Conservation (phyloP, 148 eudicot genomes). For the Heliamphora exappendiculata region DNA sequence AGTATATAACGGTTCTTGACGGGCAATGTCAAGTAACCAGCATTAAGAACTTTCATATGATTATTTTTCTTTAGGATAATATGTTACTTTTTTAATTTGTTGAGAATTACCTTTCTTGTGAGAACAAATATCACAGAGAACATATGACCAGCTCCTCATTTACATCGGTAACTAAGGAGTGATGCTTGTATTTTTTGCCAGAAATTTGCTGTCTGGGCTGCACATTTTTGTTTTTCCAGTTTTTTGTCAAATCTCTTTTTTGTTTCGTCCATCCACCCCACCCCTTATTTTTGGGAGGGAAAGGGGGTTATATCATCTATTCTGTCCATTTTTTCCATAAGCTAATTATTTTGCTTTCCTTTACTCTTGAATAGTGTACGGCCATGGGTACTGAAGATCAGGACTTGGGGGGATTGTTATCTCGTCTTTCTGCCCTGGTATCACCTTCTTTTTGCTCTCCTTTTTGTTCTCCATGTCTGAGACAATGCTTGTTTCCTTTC, state of each 20-base stretch:
- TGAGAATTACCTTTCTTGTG: no score
- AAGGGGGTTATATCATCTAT: background rate
- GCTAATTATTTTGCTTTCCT: background rate
- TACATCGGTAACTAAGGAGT: background rate
- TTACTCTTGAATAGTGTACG: conserved; percentile 41
- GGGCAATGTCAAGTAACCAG: background rate
- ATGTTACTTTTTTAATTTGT: background rate
- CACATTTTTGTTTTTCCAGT: background rate
- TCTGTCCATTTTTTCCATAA: background rate
- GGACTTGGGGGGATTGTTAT: conserved; percentile 38
- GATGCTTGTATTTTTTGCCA: background rate
- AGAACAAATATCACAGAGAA: background rate
- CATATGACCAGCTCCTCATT: background rate
- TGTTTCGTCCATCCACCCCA: no score
- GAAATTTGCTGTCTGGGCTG: background rate
- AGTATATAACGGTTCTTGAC: background rate
- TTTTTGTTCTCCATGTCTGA: background rate
- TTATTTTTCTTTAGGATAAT: background rate
- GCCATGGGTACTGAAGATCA: conserved; percentile 36
- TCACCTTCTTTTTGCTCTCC: conserved; percentile 7
- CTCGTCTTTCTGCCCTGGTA: conserved; percentile 52
- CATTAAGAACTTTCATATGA: background rate
- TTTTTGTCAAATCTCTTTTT: no score
- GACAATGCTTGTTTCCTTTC: background rate
- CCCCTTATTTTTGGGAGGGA: no score